These are phyloP conservation scores for Coniochaeta pulveracea DNA, from an alignment of 2,329 filamentous ascomycete genomes.

Conservation along the genomic window DNA sequence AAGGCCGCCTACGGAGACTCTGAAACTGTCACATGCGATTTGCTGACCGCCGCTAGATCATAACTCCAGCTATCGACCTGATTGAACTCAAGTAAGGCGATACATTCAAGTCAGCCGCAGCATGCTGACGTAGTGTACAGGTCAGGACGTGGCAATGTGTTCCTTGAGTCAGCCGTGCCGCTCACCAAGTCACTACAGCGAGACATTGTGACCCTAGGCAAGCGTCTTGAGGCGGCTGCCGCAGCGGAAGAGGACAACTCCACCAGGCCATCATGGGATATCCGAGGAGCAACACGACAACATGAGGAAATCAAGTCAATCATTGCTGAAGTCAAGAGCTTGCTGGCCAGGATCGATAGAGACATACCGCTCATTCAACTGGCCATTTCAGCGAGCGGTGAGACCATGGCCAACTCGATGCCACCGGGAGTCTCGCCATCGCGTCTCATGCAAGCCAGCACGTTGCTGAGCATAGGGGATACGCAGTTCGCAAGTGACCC, in stretches of 20 bases:
- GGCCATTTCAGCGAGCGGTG: slow-evolving; percentile 87
- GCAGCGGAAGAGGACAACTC: slow-evolving; percentile 47
- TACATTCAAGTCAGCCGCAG: not conserved
- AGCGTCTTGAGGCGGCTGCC: slow-evolving; percentile 60
- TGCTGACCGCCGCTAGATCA: slow-evolving; percentile 41
- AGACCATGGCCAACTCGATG: slow-evolving; percentile 69
- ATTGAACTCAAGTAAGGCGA: slow-evolving; percentile 71
- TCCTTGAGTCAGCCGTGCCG: slow-evolving; percentile 71
- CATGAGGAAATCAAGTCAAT: slow-evolving; percentile 58
- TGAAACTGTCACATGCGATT: slow-evolving; percentile 2
- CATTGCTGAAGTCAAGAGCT: slow-evolving; percentile 59
- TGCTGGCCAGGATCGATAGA: slow-evolving; percentile 75
- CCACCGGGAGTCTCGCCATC: slow-evolving; percentile 82
- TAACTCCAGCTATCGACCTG: slow-evolving; percentile 84
- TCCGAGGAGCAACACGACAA: slow-evolving; percentile 25
- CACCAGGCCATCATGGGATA: slow-evolving; percentile 13
- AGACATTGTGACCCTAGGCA: slow-evolving; percentile 72
- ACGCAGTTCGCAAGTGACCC: slow-evolving; percentile 63
- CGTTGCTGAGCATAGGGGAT: slow-evolving; percentile 78
- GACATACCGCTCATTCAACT: slow-evolving; percentile 86
- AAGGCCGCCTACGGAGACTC: no score
- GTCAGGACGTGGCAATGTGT: slow-evolving; percentile 40
- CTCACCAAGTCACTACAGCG: slow-evolving; percentile 74
- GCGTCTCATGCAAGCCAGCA: slow-evolving; percentile 82
- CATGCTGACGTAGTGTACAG: slow-evolving; percentile 13